Conservation (phyloP, 345 rosid species). For the Firmiana major region DNA sequence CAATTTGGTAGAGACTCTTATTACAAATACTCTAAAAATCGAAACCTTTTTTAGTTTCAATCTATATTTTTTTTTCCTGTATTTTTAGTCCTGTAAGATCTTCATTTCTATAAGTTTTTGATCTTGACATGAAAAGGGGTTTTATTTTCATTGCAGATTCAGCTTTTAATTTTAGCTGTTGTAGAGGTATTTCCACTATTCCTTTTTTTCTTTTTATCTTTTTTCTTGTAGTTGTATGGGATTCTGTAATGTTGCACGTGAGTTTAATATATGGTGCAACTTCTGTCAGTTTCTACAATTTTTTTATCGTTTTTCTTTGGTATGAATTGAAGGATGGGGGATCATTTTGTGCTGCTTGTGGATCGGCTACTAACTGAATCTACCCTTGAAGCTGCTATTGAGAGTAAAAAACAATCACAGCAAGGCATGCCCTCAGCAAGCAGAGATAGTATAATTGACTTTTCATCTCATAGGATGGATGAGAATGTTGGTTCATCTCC, state of each 20-base stretch:
- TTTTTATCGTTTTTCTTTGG: background rate
- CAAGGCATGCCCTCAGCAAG: constrained; percentile 17
- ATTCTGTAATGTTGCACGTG: background rate
- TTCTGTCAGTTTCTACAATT: background rate
- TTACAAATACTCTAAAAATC: background rate
- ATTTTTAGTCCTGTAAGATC: background rate
- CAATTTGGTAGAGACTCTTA: background rate
- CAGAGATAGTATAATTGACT: constrained; percentile 21
- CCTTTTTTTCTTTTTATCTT: no score
- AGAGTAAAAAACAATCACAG: constrained; percentile 21
- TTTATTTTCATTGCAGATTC: constrained; percentile 20
- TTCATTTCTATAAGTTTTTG: background rate
- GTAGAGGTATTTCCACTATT: background rate
- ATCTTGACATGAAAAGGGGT: background rate
- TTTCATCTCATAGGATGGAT: constrained; percentile 32
- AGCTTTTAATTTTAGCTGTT: background rate
- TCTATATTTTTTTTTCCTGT: background rate
- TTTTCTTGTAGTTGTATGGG: background rate
- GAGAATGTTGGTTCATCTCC: constrained; percentile 30
- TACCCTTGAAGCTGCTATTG: constrained; percentile 38
- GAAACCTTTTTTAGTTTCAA: background rate
- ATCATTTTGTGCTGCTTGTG: constrained; percentile 63
- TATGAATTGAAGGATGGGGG: constrained; percentile 54
- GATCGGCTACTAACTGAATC: constrained; percentile 52
- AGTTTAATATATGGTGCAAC: background rate